Evolutionary conservation across 768 basidiomycete species (phyloP).

Genomic region (Chlorophyllum brunneum): DNA sequence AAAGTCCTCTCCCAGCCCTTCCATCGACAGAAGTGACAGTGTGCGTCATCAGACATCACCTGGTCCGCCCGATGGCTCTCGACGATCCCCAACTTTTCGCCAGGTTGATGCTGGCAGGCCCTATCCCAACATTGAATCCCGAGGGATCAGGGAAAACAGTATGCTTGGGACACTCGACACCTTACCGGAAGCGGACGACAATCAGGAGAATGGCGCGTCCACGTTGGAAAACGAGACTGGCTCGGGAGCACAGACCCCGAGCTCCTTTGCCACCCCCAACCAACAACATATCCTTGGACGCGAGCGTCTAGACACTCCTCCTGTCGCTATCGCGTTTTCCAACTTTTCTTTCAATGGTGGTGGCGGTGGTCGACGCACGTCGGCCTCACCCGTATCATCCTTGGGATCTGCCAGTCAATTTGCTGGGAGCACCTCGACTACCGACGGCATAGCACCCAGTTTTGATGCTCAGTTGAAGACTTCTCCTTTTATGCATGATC

Average conservation of each 20-base stretch:
- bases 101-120: conserved; percentile 43
- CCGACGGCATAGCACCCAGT: conserved; percentile 41
- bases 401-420: conserved; percentile 70
- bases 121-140: conserved; percentile 34
- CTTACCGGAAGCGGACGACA: conserved; percentile 52
- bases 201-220: conserved; percentile 19
- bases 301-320: conserved; percentile 42
- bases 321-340: conserved; percentile 33
- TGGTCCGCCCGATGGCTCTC: conserved; percentile 31
- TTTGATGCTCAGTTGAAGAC: conserved; percentile 75
- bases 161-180: conserved; percentile 47
- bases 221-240: conserved; percentile 19
- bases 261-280: conserved; percentile 31
- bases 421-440: conserved; percentile 9
- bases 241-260: conserved; percentile 17
- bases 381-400: conserved; percentile 77
- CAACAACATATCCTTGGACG: conserved; percentile 25
- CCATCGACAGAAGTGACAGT: conserved; percentile 32
- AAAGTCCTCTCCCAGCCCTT: conserved; percentile 67
- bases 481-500: conserved; percentile 72
- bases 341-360: conserved; percentile 34
- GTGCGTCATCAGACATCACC: conserved; percentile 34
- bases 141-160: conserved; percentile 43
- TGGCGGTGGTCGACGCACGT: conserved; percentile 43
- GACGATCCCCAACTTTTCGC: conserved; percentile 44